Conservation (phyloP, 306 rosid genomes). For the Phaseolus lunatus region DNA sequence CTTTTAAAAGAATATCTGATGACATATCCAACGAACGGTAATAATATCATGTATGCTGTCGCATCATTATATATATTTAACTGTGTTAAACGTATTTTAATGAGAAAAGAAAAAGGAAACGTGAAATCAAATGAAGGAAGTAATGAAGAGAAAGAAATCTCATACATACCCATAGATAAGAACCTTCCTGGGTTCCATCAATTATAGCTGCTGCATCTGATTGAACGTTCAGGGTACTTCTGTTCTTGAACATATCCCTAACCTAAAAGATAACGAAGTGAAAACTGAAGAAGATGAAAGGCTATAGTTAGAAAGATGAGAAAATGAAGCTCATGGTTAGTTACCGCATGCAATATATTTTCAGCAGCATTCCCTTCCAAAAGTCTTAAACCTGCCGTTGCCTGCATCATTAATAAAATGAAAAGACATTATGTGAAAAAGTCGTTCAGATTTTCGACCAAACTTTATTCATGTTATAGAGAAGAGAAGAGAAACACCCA, state of each 20-base stretch:
- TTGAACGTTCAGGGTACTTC: slow-evolving; percentile 53
- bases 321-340: background rate
- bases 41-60: too few relatives aligned
- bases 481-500: slow-evolving; percentile 20
- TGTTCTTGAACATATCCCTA: slow-evolving; percentile 60
- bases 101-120: too few relatives aligned
- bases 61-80: too few relatives aligned
- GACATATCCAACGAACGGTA: too few relatives aligned
- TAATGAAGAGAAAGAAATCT: too few relatives aligned
- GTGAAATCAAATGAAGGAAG: background rate
- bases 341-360: slow-evolving; percentile 39
- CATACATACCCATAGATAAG: slow-evolving; percentile 53
- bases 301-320: background rate
- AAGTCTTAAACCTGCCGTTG: slow-evolving; percentile 46
- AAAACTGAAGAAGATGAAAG: background rate
- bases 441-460: too few relatives aligned
- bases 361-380: slow-evolving; percentile 42
- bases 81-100: too few relatives aligned
- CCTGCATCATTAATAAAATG: slow-evolving; percentile 24
- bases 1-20: too few relatives aligned
- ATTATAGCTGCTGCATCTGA: slow-evolving; percentile 57
- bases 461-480: background rate
- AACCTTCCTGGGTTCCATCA: slow-evolving; percentile 79
- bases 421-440: too few relatives aligned
- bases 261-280: slow-evolving; percentile 58